A percentile compares a stretch with the other conserved stretches of the same genome.
phyloP scores from a whole-genome alignment of 352 stramenopile species.

The Phytophthora sp. region DNA sequence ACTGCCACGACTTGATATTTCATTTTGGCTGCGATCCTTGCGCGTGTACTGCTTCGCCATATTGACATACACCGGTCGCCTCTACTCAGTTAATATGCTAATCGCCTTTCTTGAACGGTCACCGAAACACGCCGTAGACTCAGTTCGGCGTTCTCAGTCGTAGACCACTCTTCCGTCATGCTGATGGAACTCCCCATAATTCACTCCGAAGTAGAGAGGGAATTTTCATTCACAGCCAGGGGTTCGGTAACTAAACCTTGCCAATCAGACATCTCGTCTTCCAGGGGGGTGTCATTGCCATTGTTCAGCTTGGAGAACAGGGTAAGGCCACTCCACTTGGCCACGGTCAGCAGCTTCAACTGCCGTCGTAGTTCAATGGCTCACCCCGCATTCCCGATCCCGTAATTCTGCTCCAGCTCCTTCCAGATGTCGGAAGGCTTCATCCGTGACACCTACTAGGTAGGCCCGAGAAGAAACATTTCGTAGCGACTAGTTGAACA shows the following conservation, averaged over 20 bases:
- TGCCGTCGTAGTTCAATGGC: neutral
- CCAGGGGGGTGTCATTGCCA: too few species aligned
- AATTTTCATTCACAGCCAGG: slow-evolving; percentile 19
- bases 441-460: neutral
- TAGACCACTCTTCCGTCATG: slow-evolving; percentile 8
- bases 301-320: slow-evolving; percentile 15
- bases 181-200: slow-evolving; percentile 14
- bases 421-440: neutral
- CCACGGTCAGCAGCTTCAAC: neutral
- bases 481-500: neutral
- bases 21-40: neutral
- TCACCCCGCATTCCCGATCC: neutral
- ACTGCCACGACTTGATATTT: neutral
- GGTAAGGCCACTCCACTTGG: slow-evolving; percentile 2
- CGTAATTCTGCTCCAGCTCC: neutral
- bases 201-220: slow-evolving; percentile 12
- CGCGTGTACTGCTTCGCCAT: neutral
- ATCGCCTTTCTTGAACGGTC: slow-evolving; percentile 17
- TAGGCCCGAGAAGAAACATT: neutral
- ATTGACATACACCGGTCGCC: neutral
- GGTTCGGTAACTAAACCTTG: slow-evolving; percentile 9
- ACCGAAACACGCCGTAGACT: neutral
- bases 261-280: too few species aligned
- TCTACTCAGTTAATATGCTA: neutral
- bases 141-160: slow-evolving; percentile 8